phyloP scores from a whole-genome alignment of 805 yeast species.

The Kodamaea hsintzibuensis region DNA sequence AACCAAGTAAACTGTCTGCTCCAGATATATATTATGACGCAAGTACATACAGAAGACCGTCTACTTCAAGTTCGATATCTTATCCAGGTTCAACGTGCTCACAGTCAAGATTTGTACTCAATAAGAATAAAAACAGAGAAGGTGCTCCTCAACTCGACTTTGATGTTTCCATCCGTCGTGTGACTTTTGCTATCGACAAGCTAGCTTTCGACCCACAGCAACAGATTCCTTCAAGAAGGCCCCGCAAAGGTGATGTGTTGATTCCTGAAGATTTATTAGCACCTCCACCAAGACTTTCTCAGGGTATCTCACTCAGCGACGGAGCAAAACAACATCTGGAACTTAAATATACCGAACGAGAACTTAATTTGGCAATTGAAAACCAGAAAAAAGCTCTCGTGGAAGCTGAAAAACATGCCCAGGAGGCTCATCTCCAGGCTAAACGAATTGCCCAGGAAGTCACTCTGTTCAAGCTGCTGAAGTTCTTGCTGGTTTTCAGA shows the following conservation, averaged over 20 bases:
- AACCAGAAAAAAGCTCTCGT: conserved; percentile 52
- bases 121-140: conserved; percentile 45
- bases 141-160: conserved; percentile 22
- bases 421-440: conserved; percentile 75
- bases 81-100: background rate
- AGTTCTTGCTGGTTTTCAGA: conserved; percentile 20
- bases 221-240: conserved; percentile 59
- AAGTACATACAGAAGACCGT: background rate
- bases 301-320: conserved; percentile 60
- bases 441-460: conserved; percentile 70
- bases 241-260: conserved; percentile 52
- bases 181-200: conserved; percentile 74
- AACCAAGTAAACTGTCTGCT: background rate
- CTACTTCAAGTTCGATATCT: background rate
- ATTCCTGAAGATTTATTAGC: conserved; percentile 67
- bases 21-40: background rate
- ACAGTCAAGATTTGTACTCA: conserved; percentile 21
- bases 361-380: conserved; percentile 58
- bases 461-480: conserved; percentile 29
- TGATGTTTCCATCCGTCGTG: conserved; percentile 39
- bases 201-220: conserved; percentile 65
- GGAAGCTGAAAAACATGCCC: conserved; percentile 71
- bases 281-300: conserved; percentile 61
- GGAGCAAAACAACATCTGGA: conserved; percentile 23
- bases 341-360: conserved; percentile 42